Conservation (phyloP, 2,329 filamentous ascomycete genomes). For the Microdochium paspali region DNA sequence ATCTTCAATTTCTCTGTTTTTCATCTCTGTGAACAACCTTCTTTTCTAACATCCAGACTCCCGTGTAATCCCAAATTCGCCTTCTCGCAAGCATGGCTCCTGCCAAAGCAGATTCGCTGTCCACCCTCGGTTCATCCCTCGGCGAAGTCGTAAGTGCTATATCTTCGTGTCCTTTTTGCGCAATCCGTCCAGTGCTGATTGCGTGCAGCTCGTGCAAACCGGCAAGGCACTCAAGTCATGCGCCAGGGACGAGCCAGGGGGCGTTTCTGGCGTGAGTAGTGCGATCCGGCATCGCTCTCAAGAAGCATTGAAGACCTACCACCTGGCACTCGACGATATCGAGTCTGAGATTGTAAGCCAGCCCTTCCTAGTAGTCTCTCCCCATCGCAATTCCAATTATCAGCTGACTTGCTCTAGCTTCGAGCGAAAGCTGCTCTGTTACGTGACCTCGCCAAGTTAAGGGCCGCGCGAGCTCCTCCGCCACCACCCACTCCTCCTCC, state of each 20-base stretch:
- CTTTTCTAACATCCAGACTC: no score
- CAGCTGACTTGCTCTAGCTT: constrained; percentile 19
- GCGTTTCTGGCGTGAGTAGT: constrained; percentile 19
- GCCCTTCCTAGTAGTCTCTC: background rate
- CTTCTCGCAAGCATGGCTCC: background rate
- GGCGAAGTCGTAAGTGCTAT: constrained; percentile 40
- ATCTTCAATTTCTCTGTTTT: no score
- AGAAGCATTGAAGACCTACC: constrained; percentile 37
- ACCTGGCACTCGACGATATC: constrained; percentile 44
- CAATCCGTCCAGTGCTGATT: constrained; percentile 5
- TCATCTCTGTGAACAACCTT: no score
- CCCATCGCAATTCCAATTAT: background rate
- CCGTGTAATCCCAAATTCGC: no score
- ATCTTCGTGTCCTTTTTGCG: background rate
- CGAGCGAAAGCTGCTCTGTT: constrained; percentile 45
- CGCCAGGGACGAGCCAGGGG: constrained; percentile 33
- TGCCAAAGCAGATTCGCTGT: background rate
- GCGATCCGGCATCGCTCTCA: constrained; percentile 14
- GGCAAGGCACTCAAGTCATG: constrained; percentile 45
- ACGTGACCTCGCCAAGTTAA: constrained; percentile 39
- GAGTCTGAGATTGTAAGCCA: constrained; percentile 46
- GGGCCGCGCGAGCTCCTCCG: constrained; percentile 16
- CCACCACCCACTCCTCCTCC: constrained; percentile 7
- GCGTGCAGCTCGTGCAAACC: constrained; percentile 43
- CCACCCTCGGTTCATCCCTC: constrained; percentile 39